Percentiles rank a stretch among this genome's conserved stretches.
Evolutionary conservation across 163 green algal species (phyloP).

Genomic region (Scenedesmus sp.): DNA sequence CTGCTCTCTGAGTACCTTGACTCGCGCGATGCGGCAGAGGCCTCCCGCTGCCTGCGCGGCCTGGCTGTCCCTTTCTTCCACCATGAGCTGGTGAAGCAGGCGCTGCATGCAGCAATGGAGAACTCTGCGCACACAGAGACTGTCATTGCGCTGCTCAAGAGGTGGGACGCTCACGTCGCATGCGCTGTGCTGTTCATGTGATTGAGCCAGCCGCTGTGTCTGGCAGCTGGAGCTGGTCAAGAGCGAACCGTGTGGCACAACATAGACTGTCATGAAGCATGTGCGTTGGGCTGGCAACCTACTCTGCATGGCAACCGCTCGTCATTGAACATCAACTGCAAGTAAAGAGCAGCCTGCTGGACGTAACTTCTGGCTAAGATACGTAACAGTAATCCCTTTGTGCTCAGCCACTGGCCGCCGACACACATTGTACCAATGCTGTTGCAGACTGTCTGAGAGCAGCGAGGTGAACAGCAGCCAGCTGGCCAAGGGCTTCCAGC

Average conservation of each 20-base stretch:
- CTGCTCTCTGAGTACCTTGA: constrained; percentile 79
- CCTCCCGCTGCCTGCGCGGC: constrained; percentile 75
- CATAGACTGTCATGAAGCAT: no score
- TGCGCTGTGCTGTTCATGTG: no score
- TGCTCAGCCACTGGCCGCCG: no score
- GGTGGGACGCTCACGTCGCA: background rate
- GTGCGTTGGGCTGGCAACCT: no score
- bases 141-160: constrained; percentile 2
- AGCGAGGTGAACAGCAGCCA: constrained; percentile 78
- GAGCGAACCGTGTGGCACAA: no score
- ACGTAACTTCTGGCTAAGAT: constrained; percentile 74
- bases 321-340: no score
- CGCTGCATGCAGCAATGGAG: constrained; percentile 49
- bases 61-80: constrained; percentile 97
- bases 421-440: no score
- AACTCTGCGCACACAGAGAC: background rate
- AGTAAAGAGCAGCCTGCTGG: constrained; percentile 79
- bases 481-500: constrained; percentile 77
- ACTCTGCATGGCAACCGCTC: no score
- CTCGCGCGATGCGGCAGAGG: constrained; percentile 83
- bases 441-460: constrained; percentile 68
- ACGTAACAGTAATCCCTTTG: background rate
- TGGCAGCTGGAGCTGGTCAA: no score
- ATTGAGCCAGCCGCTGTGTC: no score
- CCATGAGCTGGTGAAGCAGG: constrained; percentile 96